Evolutionary conservation across 202 grass and related monocot genomes (phyloP).

Genomic region (Elaeis oleifera): DNA sequence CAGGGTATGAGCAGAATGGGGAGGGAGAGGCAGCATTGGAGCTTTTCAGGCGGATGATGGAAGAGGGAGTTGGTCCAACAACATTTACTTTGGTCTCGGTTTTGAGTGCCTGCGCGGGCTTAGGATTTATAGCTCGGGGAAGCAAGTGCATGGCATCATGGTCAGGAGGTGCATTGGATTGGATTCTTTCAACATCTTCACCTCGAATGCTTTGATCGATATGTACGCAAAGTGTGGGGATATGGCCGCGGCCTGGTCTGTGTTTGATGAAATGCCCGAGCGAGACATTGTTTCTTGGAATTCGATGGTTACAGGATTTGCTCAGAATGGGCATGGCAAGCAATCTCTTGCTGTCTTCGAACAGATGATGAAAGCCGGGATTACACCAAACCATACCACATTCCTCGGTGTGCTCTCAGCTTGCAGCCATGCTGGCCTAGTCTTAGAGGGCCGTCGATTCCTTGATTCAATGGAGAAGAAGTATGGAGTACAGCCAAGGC

Average conservation of each 20-base stretch:
- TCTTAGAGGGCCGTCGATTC: conserved; percentile 35
- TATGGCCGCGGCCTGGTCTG: conserved; percentile 13
- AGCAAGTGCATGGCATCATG: conserved; percentile 48
- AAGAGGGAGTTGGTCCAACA: conserved; percentile 29
- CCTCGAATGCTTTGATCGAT: conserved; percentile 51
- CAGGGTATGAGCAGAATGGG: conserved; percentile 58
- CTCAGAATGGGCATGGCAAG: conserved; percentile 54
- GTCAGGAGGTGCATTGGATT: conserved; percentile 27
- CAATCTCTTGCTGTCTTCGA: conserved; percentile 42
- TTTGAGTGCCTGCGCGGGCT: conserved; percentile 41
- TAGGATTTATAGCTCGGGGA: conserved; percentile 36
- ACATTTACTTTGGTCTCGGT: conserved; percentile 40
- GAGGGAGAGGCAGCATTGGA: conserved; percentile 39
- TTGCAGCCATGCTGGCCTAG: conserved; percentile 66
- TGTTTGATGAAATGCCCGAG: conserved; percentile 43
- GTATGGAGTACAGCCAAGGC: conserved; percentile 48
- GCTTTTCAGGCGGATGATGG: conserved; percentile 41
- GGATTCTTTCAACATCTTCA: conserved; percentile 56
- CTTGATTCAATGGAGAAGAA: conserved; percentile 47
- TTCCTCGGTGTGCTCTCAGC: conserved; percentile 60
- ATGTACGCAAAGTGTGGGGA: conserved; percentile 59
- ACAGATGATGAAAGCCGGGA: conserved; percentile 44
- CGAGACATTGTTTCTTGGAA: conserved; percentile 64
- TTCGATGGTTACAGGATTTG: conserved; percentile 60
- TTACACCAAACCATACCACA: conserved; percentile 51